A percentile compares a stretch with the other conserved stretches of the same genome.
Conservation (phyloP, 2,329 filamentous ascomycete genomes). For the Leptographium flavum region DNA sequence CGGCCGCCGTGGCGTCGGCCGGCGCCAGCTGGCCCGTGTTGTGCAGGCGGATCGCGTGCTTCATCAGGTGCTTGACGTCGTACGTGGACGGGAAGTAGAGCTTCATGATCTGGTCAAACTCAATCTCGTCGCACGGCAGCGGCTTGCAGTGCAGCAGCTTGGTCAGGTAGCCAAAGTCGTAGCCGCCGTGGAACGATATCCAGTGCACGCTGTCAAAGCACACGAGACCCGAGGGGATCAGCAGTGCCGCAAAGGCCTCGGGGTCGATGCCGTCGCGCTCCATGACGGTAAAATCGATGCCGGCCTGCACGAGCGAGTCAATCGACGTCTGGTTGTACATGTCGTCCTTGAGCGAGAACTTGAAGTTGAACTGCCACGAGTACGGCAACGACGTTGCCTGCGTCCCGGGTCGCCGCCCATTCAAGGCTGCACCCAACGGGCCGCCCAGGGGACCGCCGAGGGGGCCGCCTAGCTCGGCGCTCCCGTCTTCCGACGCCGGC, state of each 20-base stretch:
- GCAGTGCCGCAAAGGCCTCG: conserved; percentile 70
- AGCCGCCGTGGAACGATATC: conserved; percentile 96
- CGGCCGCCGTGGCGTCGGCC: conserved; percentile 48
- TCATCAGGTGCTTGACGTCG: conserved; percentile 96
- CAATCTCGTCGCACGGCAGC: conserved; percentile 75
- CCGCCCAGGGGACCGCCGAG: conserved; percentile 16
- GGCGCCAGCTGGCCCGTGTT: conserved; percentile 48
- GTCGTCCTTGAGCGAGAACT: conserved; percentile 84
- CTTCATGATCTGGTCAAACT: conserved; percentile 79
- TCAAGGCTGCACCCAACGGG: conserved; percentile 15
- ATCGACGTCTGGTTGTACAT: conserved; percentile 98
- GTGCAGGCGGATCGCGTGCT: conserved; percentile 63
- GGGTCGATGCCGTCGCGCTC: conserved; percentile 85
- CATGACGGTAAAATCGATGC: conserved; percentile 80
- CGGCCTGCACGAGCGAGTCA: conserved; percentile 74
- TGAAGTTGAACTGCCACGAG: conserved; percentile 99
- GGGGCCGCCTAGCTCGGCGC: conserved; percentile 23
- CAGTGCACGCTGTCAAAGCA: conserved; percentile 80
- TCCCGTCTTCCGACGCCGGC: conserved; percentile 31
- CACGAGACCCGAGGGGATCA: conserved; percentile 85
- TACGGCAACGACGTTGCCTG: conserved; percentile 44
- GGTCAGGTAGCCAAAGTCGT: conserved; percentile 94
- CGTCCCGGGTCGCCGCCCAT: conserved; percentile 25
- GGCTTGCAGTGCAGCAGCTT: conserved; percentile 78
- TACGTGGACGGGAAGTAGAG: conserved; percentile 88